A percentile compares a stretch with the other conserved stretches of the same genome.
These are phyloP conservation scores for Kuraishia borneana DNA, from an alignment of 805 yeast species.

Conservation along the genomic window DNA sequence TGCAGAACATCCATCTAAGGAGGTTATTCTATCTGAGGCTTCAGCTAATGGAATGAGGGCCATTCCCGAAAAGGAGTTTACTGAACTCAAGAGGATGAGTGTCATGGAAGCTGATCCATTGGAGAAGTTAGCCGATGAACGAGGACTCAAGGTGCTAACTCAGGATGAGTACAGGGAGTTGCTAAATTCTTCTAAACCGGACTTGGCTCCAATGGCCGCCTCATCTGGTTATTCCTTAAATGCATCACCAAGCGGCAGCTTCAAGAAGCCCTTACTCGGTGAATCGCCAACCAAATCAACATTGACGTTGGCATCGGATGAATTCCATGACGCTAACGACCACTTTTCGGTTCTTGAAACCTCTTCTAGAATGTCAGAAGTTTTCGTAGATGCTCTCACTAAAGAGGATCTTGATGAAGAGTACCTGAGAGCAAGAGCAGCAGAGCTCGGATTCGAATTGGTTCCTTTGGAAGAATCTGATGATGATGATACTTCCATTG, in stretches of 20 bases:
- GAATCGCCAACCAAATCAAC: not conserved
- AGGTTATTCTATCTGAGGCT: not conserved
- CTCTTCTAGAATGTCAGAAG: slow-evolving; percentile 8
- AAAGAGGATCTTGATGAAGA: slow-evolving; percentile 15
- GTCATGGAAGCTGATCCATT: slow-evolving; percentile 6
- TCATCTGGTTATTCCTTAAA: not conserved
- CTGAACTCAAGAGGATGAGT: slow-evolving; percentile 2
- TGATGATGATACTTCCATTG: slow-evolving; percentile 13
- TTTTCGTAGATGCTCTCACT: slow-evolving; percentile 5
- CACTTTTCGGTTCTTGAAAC: slow-evolving; percentile 5
- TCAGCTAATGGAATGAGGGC: not conserved
- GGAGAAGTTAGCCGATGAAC: slow-evolving; percentile 8
- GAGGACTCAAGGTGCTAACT: slow-evolving; percentile 18
- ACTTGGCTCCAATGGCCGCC: not conserved
- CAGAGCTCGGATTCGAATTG: slow-evolving; percentile 20
- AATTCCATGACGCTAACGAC: slow-evolving; percentile 7
- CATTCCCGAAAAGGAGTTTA: not conserved
- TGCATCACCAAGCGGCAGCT: no score
- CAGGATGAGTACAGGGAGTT: slow-evolving; percentile 12
- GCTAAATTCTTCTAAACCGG: no score
- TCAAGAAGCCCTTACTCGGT: no score
- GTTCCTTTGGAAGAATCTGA: slow-evolving; percentile 15
- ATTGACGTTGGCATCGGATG: slow-evolving; percentile 3
- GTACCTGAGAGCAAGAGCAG: slow-evolving; percentile 21
- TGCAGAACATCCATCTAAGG: slow-evolving; percentile 2